Evolutionary conservation across 257 asterid genomes (phyloP).

Genomic region (Petrea volubilis): DNA sequence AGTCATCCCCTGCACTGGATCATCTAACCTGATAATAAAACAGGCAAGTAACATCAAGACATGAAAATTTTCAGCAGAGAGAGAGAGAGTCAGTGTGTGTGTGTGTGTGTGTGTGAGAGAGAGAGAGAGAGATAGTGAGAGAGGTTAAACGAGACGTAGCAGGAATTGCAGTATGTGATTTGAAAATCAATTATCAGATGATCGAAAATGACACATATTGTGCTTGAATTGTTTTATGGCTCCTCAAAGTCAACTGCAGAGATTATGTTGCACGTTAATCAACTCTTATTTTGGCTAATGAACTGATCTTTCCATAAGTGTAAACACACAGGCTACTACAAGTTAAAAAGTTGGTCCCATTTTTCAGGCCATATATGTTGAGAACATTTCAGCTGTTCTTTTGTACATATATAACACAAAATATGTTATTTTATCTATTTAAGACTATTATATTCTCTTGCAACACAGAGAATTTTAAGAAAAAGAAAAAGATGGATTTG

Average conservation of each 20-base stretch:
- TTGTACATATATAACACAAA: background rate
- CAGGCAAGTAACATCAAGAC: background rate
- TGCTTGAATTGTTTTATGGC: background rate
- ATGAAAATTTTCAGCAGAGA: no score
- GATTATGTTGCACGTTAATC: conserved; percentile 18
- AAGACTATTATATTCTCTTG: background rate
- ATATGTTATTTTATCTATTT: background rate
- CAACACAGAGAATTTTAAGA: background rate
- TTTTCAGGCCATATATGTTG: background rate
- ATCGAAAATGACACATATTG: background rate
- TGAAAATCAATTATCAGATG: background rate
- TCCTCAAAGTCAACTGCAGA: conserved; percentile 2
- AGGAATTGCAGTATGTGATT: background rate
- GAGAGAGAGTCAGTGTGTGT: no score
- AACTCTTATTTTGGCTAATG: conserved; percentile 13
- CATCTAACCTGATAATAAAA: background rate
- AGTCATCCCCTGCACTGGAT: background rate
- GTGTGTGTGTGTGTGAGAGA: no score
- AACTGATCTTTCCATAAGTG: background rate
- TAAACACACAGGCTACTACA: background rate
- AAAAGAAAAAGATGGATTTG: conserved; percentile 19
- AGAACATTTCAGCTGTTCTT: conserved; percentile 12
- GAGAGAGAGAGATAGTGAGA: no score
- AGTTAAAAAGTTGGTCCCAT: conserved; percentile 21
- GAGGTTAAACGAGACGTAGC: background rate